Evolutionary conservation across 176 grass and related monocot species (phyloP), one percentile per base, ranked within the genome.

Genomic region (Melocanna baccifera): DNA sequence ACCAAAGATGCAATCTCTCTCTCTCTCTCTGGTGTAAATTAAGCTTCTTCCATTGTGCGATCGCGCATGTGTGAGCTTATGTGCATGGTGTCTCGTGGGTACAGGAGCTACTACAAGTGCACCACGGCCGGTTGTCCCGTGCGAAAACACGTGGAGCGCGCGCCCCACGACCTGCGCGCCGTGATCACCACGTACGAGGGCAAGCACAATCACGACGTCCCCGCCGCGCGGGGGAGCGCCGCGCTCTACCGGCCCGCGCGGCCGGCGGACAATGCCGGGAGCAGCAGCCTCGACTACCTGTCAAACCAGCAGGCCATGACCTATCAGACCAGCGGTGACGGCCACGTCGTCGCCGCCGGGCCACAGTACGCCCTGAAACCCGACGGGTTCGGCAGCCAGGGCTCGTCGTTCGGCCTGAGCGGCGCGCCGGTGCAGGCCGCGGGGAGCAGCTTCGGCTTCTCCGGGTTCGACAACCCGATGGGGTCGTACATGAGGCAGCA

Each of bases 101-200:
- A 1, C 36, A 94, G 95, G 89, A 97, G 95, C 87, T 97, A 97
- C 85, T 97, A 97, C 91, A 97, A 97, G 79, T 97, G 95, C 92
- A 97, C 95, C 47, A 94, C 92, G 11, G 22, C 30, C 1, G 89
- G 91, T 14, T 97, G 95, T 71, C 95, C 92, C 16, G 95, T 97
- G 75, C 72, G 95, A 80, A 97, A 97, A 89, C 95, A 97, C 81
- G 95, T 97, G 51, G 95, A 97, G 91, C 94, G 95, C 83, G 95
- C 95, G 77, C 93, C 92, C 0, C 91, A 97, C 34, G 95, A 97
- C 86, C 81, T 84, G 71, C 89, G 95, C 58, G 89, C 95, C 14
- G 95, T 97, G 88, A 93, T 97, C 88, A 97, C 95, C 36, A 97
- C 95, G 46, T 97, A 97, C 75, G 95, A 97, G 76, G 95, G 95